phyloP scores from a whole-genome alignment of 495 filamentous ascomycete genomes.

The Trypethelium eluteriae region DNA sequence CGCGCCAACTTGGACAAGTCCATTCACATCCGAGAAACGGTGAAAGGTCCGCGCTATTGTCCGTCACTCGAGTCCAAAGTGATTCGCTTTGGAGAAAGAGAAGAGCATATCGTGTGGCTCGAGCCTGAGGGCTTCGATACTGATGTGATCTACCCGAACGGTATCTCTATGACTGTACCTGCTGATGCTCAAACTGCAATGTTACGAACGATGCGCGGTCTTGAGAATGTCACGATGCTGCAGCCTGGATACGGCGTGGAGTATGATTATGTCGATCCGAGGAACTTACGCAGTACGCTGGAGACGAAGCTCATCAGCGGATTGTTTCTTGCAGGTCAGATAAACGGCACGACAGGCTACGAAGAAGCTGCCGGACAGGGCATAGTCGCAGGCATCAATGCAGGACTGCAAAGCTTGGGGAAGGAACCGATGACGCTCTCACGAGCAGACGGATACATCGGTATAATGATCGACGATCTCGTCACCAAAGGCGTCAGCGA shows the following conservation, averaged over 20 bases:
- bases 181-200: slow-evolving; percentile 75
- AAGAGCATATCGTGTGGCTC: slow-evolving; percentile 85
- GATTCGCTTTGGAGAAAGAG: slow-evolving; percentile 71
- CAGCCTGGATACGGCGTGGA: slow-evolving; percentile 97
- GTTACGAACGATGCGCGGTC: slow-evolving; percentile 72
- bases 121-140: slow-evolving; percentile 93
- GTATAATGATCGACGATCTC: slow-evolving; percentile 97
- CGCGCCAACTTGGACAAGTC: slow-evolving; percentile 82
- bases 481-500: slow-evolving; percentile 96
- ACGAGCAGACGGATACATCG: slow-evolving; percentile 90
- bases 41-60: slow-evolving; percentile 90
- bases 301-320: slow-evolving; percentile 90
- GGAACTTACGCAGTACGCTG: slow-evolving; percentile 73
- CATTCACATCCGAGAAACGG: slow-evolving; percentile 91
- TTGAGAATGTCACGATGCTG: slow-evolving; percentile 87
- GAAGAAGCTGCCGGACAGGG: slow-evolving; percentile 95
- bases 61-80: slow-evolving; percentile 93
- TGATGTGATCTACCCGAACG: slow-evolving; percentile 91
- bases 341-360: slow-evolving; percentile 97
- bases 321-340: slow-evolving; percentile 89
- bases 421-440: slow-evolving; percentile 58
- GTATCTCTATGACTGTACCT: slow-evolving; percentile 93
- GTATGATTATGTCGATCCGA: slow-evolving; percentile 97
- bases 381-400: slow-evolving; percentile 86
- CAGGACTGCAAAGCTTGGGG: slow-evolving; percentile 66